phyloP scores from a whole-genome alignment of 352 stramenopile species.

The Phytophthora hibernalis region DNA sequence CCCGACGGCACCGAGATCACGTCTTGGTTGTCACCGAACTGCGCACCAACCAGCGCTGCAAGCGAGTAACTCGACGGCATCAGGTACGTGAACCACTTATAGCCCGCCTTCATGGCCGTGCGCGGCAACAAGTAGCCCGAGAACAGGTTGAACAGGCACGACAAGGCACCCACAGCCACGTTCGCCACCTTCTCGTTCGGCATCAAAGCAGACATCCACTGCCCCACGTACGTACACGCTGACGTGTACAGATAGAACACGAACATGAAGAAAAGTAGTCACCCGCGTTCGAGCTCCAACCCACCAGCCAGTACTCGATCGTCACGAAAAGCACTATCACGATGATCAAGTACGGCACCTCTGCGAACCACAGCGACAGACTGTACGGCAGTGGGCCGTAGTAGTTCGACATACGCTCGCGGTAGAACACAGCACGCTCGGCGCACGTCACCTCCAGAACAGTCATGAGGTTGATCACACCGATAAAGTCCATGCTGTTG shows the following conservation, averaged over 20 bases:
- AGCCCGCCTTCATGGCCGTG: conserved; percentile 31
- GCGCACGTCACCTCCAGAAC: conserved; percentile 47
- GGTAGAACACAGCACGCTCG: conserved; percentile 52
- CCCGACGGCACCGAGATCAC: conserved; percentile 20
- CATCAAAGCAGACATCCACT: conserved; percentile 75
- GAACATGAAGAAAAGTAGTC: conserved; percentile 45
- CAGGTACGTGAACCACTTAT: conserved; percentile 74
- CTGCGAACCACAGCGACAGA: conserved; percentile 58
- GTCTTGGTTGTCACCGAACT: conserved; percentile 43
- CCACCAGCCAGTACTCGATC: conserved; percentile 70
- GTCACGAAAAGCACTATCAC: conserved; percentile 19
- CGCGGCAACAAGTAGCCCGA: conserved; percentile 58
- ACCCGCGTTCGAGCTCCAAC: conserved; percentile 39
- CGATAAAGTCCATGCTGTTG: conserved; percentile 64
- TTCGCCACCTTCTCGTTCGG: conserved; percentile 77
- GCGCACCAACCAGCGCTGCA: conserved; percentile 39
- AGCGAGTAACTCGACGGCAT: conserved; percentile 67
- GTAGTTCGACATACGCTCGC: conserved; percentile 68
- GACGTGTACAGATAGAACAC: conserved; percentile 51
- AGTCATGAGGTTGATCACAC: conserved; percentile 34
- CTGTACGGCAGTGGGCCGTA: conserved; percentile 68
- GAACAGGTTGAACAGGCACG: conserved; percentile 73
- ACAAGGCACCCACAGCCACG: conserved; percentile 69
- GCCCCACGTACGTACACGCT: conserved; percentile 62
- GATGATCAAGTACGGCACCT: conserved; percentile 58